phyloP scores from a whole-genome alignment of 371 early-diverging fungal genomes.

The Mortierella sp. region DNA sequence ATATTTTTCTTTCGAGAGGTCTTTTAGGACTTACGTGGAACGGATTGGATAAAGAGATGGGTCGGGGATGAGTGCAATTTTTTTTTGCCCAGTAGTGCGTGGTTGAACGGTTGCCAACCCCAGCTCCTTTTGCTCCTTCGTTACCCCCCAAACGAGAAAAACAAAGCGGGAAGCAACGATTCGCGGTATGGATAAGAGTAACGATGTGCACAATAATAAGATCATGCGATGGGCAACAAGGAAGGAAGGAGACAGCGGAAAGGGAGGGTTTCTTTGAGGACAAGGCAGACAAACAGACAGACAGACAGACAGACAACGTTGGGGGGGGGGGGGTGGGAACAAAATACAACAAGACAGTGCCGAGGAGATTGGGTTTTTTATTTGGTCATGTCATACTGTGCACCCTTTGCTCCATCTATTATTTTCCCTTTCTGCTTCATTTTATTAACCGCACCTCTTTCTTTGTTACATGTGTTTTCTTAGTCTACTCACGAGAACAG shows the following conservation, averaged over 20 bases:
- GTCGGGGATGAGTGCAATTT: neutral
- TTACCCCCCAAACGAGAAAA: neutral
- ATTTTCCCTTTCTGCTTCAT: neutral
- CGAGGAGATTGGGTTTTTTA: neutral
- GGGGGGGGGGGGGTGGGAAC: neutral
- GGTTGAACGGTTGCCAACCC: neutral
- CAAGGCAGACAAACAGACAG: neutral
- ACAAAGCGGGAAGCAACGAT: neutral
- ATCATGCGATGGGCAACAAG: neutral
- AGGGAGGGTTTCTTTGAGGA: neutral
- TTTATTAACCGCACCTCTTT: neutral
- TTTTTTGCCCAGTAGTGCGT: neutral
- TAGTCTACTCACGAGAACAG: slow-evolving; percentile 96
- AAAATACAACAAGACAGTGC: neutral
- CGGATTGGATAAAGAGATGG: neutral
- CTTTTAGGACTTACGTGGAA: neutral
- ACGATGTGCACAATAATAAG: neutral
- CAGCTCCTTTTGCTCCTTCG: neutral
- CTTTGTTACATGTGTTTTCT: neutral
- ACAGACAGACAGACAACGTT: neutral
- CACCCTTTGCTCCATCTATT: neutral
- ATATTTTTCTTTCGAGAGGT: neutral
- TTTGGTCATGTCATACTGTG: neutral
- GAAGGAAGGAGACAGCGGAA: neutral
- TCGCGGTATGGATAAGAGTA: neutral